These are phyloP conservation scores for Pythium phragmiticola DNA, from an alignment of 352 stramenopile species.

Conservation along the genomic window DNA sequence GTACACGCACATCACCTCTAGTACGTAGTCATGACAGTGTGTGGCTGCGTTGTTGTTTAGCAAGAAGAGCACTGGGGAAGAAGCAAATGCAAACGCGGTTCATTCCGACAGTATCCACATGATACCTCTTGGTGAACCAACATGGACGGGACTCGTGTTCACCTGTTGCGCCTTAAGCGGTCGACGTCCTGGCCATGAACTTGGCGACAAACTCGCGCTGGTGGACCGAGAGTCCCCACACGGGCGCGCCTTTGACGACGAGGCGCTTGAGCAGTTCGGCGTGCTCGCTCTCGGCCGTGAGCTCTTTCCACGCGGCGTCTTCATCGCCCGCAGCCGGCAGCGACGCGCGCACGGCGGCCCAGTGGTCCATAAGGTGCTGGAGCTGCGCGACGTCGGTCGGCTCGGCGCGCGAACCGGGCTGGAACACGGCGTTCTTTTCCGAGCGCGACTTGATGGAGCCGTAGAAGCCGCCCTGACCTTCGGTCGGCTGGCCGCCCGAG, in stretches of 20 bases:
- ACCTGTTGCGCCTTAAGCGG: not conserved
- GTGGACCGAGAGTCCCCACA: slow-evolving; percentile 69
- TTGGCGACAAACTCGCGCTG: slow-evolving; percentile 75
- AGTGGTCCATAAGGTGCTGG: slow-evolving; percentile 58
- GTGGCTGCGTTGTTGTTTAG: no score
- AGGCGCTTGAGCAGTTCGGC: slow-evolving; percentile 55
- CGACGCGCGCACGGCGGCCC: slow-evolving; percentile 38
- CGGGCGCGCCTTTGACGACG: slow-evolving; percentile 67
- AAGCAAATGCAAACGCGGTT: not conserved
- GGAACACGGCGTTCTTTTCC: slow-evolving; percentile 61
- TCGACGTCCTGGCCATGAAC: slow-evolving; percentile 29
- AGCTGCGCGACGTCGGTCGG: slow-evolving; percentile 57
- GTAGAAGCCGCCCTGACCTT: slow-evolving; percentile 91
- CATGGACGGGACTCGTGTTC: no score
- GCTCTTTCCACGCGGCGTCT: slow-evolving; percentile 32
- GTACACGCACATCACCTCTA: not conserved
- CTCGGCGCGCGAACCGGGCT: slow-evolving; percentile 63
- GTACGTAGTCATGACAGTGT: no score
- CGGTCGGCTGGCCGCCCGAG: slow-evolving; percentile 83
- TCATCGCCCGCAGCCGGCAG: slow-evolving; percentile 24
- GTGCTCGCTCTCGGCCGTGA: slow-evolving; percentile 43
- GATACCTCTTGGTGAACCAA: no score
- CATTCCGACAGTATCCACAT: no score
- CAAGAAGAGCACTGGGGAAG: not conserved
- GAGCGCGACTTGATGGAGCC: slow-evolving; percentile 80